These are phyloP conservation scores for Ceratobasidium sp. DNA, from an alignment of 1,284 basidiomycete species.

Conservation along the genomic window DNA sequence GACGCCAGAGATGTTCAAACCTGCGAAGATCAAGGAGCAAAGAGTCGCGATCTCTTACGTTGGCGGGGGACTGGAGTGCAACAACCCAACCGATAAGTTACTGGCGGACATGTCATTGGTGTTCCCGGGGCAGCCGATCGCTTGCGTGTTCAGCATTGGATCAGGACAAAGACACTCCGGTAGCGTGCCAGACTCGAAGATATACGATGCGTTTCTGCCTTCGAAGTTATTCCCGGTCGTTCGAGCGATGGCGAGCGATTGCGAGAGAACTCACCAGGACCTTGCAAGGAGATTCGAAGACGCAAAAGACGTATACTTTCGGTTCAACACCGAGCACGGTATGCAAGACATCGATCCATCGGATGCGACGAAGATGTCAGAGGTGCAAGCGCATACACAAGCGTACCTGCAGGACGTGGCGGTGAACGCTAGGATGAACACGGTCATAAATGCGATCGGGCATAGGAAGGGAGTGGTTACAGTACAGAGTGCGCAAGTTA, in stretches of 20 bases:
- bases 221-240: not conserved
- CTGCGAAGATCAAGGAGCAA: not conserved
- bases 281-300: not conserved
- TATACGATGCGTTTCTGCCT: not conserved
- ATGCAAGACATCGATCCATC: not conserved
- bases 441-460: too few species aligned
- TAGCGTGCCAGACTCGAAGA: not conserved
- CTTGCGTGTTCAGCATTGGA: slow-evolving; percentile 20
- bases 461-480: too few species aligned
- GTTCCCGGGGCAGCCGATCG: not conserved
- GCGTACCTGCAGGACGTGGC: not conserved
- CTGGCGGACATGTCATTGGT: too few species aligned
- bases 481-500: too few species aligned
- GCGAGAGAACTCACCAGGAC: not conserved
- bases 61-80: slow-evolving; percentile 6
- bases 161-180: not conserved
- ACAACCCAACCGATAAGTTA: slow-evolving; percentile 25
- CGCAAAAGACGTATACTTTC: not conserved
- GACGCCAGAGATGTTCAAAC: not conserved
- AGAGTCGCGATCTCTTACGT: not conserved
- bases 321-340: slow-evolving; percentile 29
- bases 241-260: slow-evolving; percentile 2
- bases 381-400: not conserved
- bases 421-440: not conserved
- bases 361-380: not conserved